Percentiles rank a stretch among this genome's conserved stretches.
Conservation (phyloP, 1,139 yeast genomes). For the Suhomyces bribrorum region DNA sequence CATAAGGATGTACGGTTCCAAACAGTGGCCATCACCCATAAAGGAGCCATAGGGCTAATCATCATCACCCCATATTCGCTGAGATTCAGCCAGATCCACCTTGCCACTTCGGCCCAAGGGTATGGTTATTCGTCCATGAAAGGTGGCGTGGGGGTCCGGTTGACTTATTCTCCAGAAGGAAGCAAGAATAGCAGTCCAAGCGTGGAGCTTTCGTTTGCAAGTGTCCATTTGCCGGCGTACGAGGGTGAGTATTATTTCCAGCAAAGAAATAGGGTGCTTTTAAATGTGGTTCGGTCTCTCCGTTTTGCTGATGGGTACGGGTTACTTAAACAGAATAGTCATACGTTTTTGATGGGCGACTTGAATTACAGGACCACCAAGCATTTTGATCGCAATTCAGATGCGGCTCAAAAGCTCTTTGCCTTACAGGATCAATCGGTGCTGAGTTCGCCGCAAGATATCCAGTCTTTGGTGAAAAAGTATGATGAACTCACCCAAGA, state of each 20-base stretch:
- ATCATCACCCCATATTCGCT: conserved; percentile 50
- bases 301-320: conserved; percentile 63
- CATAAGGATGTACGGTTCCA: conserved; percentile 38
- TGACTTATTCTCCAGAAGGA: conserved; percentile 35
- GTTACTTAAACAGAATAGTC: conserved; percentile 55
- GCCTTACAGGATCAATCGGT: conserved; percentile 10
- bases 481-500: conserved; percentile 63
- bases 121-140: conserved; percentile 62
- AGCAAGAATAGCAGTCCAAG: conserved; percentile 12
- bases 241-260: conserved; percentile 58
- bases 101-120: conserved; percentile 55
- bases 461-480: conserved; percentile 28
- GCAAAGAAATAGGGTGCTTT: conserved; percentile 55
- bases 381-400: conserved; percentile 17
- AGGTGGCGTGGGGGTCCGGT: conserved; percentile 69
- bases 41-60: conserved; percentile 70
- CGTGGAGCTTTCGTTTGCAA: conserved; percentile 59
- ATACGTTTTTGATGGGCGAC: conserved; percentile 78
- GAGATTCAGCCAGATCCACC: conserved; percentile 29
- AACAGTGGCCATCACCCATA: conserved; percentile 46
- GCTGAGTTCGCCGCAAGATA: conserved; percentile 8
- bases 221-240: conserved; percentile 73
- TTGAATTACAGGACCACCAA: conserved; percentile 69
- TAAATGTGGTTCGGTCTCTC: conserved; percentile 51
- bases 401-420: conserved; percentile 1